Evolutionary conservation across 106 monocot genomes (phyloP).

Genomic region (Allium cepa): DNA sequence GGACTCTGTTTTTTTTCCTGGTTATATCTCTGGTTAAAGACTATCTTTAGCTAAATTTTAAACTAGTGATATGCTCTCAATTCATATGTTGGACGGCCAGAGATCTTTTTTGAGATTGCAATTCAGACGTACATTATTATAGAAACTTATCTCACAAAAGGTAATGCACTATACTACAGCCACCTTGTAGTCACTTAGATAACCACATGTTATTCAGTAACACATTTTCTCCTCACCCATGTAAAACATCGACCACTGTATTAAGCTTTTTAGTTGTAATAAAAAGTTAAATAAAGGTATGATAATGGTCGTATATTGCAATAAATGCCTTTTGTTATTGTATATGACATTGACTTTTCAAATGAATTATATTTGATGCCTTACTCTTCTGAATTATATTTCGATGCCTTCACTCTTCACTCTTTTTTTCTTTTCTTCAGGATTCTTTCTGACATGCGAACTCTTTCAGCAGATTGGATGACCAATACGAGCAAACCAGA

Average conservation of each 20-base stretch:
- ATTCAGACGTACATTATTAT: neutral
- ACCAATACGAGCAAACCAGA: slow-evolving; percentile 80
- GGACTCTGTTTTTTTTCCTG: neutral
- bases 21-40: neutral
- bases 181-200: too few relatives aligned
- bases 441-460: slow-evolving; percentile 99
- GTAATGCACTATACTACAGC: too few relatives aligned
- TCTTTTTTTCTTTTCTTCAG: slow-evolving; percentile 24
- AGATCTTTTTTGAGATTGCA: neutral
- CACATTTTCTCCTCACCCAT: neutral
- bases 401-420: too few relatives aligned
- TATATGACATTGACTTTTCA: neutral
- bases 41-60: neutral
- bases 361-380: neutral
- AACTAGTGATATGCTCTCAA: neutral
- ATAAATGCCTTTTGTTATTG: neutral
- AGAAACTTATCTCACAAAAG: neutral
- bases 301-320: neutral
- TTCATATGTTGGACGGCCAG: neutral
- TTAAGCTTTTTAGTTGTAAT: neutral
- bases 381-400: neutral
- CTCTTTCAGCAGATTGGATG: slow-evolving; percentile 99
- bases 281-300: neutral
- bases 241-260: neutral
- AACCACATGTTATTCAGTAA: neutral